Evolutionary conservation across 2,329 filamentous ascomycete species (phyloP), one percentile per base, ranked within the genome.

Genomic region (Ophiostoma piceae): DNA sequence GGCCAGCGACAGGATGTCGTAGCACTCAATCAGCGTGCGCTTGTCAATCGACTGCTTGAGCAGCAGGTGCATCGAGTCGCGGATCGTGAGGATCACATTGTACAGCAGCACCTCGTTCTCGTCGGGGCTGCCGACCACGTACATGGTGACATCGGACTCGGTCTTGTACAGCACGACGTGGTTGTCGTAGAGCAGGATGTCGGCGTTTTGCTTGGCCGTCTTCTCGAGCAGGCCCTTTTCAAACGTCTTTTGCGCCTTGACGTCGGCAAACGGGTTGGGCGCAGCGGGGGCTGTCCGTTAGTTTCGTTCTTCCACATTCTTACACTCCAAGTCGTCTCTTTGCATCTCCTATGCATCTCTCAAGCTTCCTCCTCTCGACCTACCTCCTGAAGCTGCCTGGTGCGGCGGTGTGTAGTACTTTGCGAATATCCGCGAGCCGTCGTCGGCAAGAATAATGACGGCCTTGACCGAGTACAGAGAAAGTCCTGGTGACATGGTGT

Each of bases 21-120:
- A 99, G 86, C 98, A 98, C 82, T 99, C 95, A 77, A 98, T 90
- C 74, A 98, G 93, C 71, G 95, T 98, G 74, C 95, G 90, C 86
- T 97, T 97, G 83, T 99, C 95, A 67, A 96, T 94, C 43, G 92
- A 92, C 85, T 96, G 94, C 94, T 97, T 97, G 78, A 98, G 92
- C 57, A 97, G 83, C 68, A 98, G 90, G 78, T 94, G 92, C 76
- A 98, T 83, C 67, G 91, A 90, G 82, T 98, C 95, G 74, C 95
- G 85, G 75, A 98, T 82, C n/a, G 93, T 92, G 70, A 98, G 83
- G 69, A 98, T 88, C 67, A 96, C 94, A 79, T 94, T 97, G 83
- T 97, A 98, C 68, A 99, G 85, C 79, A 99, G 84, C 69, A 99
- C 91, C 82, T 99, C 95, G 80, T 98, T 99, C 85, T 99, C 95